Conservation (phyloP, 306 rosid genomes). For the Lotus japonicus region DNA sequence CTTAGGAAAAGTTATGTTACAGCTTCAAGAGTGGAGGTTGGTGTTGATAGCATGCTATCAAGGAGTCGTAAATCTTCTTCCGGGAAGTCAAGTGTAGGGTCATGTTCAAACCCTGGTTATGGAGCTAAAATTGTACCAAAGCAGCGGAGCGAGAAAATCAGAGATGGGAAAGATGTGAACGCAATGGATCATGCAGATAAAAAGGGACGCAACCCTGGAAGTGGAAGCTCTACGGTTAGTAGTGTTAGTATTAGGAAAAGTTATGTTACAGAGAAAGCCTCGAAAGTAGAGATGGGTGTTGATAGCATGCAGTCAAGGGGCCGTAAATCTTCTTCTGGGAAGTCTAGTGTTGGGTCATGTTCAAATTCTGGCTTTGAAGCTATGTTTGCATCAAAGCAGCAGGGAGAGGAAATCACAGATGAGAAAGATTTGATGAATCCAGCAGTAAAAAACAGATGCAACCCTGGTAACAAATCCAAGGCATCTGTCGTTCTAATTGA, state of each 20-base stretch:
- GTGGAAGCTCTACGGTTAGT: conserved; percentile 32
- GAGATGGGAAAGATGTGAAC: conserved; percentile 26
- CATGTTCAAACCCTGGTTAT: conserved; percentile 51
- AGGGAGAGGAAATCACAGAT: conserved; percentile 24
- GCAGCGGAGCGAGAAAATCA: conserved; percentile 26
- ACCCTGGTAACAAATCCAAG: conserved; percentile 22
- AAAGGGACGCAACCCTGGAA: conserved; percentile 19
- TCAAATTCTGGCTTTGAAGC: conserved; percentile 42
- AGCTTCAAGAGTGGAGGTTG: conserved; percentile 39
- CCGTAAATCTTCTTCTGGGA: conserved; percentile 56
- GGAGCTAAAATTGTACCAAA: conserved; percentile 31
- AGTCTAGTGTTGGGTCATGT: conserved; percentile 72
- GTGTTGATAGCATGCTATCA: conserved; percentile 30
- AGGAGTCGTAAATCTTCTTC: conserved; percentile 54
- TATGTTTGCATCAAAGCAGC: conserved; percentile 24
- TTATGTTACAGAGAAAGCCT: conserved; percentile 30
- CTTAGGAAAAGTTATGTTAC: conserved; percentile 42
- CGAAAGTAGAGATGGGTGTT: conserved; percentile 35
- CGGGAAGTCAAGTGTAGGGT: conserved; percentile 66
- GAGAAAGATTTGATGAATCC: conserved; percentile 32
- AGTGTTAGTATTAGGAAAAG: conserved; percentile 45
- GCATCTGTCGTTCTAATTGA: conserved; percentile 20
- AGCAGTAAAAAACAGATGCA: conserved; percentile 30
- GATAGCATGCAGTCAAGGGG: conserved; percentile 37
- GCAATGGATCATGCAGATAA: conserved; percentile 31